Conservation (phyloP, 495 filamentous ascomycete species). For the Platismatia glauca region DNA sequence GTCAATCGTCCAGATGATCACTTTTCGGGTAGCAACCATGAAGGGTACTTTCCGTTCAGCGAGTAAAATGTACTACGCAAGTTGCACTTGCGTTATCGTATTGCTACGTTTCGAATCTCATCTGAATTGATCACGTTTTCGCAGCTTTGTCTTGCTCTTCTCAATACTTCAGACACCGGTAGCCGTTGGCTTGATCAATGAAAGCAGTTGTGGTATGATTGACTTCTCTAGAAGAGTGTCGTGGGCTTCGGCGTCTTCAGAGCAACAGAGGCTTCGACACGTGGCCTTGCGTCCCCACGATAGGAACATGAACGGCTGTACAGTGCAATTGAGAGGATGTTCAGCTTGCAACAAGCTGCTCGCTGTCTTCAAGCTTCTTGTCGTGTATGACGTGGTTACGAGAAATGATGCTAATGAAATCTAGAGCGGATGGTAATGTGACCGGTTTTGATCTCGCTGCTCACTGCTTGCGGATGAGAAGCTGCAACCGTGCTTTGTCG, state of each 20-base stretch:
- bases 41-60: background rate
- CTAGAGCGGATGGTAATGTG: background rate
- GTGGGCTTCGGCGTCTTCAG: background rate
- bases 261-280: background rate
- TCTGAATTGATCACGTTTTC: background rate
- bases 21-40: background rate
- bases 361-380: background rate
- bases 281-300: background rate
- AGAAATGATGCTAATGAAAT: background rate
- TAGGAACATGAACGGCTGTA: background rate
- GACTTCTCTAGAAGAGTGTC: background rate
- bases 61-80: background rate
- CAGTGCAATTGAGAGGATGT: background rate
- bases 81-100: background rate
- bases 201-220: background rate
- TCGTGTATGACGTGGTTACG: no score
- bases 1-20: background rate
- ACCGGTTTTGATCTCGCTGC: background rate
- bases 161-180: background rate
- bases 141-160: background rate
- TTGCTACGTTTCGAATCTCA: background rate
- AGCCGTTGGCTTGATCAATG: background rate
- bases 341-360: background rate
- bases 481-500: background rate
- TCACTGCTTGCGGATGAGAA: background rate